phyloP scores from a whole-genome alignment of 192 early-diverging fungal genomes.

The Coemansia sp. region DNA sequence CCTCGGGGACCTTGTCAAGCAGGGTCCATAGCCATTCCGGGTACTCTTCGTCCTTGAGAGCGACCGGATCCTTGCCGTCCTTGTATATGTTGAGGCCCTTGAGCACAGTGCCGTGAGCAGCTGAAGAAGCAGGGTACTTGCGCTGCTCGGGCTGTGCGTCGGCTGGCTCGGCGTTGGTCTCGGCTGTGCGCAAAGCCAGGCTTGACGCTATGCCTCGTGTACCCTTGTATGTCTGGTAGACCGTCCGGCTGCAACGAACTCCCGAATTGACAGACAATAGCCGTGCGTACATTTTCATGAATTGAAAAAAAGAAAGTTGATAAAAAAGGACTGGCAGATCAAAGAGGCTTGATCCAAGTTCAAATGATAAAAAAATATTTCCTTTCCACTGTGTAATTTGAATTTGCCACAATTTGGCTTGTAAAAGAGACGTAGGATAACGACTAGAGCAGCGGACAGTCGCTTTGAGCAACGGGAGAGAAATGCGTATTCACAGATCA shows the following conservation, averaged over 20 bases:
- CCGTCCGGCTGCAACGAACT: background rate
- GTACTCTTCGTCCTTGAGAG: conserved; percentile 80
- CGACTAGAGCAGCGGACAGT: background rate
- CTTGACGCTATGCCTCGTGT: conserved; percentile 3
- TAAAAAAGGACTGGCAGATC: background rate
- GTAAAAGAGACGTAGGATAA: background rate
- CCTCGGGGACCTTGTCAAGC: conserved; percentile 53
- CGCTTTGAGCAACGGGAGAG: background rate
- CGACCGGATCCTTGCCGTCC: conserved; percentile 80
- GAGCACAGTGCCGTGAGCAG: conserved; percentile 71
- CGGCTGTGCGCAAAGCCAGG: background rate
- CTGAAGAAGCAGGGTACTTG: conserved; percentile 51
- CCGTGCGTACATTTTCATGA: conserved; percentile 2
- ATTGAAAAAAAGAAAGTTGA: background rate
- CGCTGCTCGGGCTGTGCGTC: background rate
- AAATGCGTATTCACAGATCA: conserved; percentile 43
- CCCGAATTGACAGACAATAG: conserved; percentile 2
- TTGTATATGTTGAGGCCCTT: conserved; percentile 86
- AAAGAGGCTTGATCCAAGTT: background rate
- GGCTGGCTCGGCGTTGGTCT: background rate
- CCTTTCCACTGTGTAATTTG: background rate
- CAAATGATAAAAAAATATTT: background rate
- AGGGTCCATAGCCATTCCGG: conserved; percentile 94
- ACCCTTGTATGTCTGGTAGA: background rate
- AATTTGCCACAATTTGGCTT: background rate